Percentiles rank a stretch among this genome's conserved stretches.
Evolutionary conservation across 2,329 filamentous ascomycete genomes (phyloP).

Genomic region (Penicillium sp.): DNA sequence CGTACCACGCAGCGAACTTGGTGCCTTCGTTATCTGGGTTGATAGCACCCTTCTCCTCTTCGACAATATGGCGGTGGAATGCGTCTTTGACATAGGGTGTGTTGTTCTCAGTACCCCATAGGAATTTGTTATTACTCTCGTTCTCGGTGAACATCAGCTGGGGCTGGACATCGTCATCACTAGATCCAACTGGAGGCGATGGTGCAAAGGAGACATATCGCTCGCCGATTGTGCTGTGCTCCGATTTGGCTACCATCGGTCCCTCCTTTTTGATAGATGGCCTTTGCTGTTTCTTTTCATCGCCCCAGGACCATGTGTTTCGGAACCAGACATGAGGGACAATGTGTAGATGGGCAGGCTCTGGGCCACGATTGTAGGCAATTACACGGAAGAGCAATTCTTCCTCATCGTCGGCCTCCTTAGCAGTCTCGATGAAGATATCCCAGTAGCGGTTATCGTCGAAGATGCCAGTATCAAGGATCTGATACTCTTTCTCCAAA

Average conservation of each 20-base stretch:
- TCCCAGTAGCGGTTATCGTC: conserved; percentile 93
- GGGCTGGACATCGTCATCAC: conserved; percentile 79
- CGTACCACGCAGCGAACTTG: conserved; percentile 87
- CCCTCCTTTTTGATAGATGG: conserved; percentile 69
- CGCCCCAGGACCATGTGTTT: conserved; percentile 95
- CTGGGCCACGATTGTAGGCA: conserved; percentile 90
- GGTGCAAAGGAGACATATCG: conserved; percentile 83
- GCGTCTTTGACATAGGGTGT: conserved; percentile 90
- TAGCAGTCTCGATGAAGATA: conserved; percentile 93
- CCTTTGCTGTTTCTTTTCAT: conserved; percentile 71
- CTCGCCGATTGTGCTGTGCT: conserved; percentile 75
- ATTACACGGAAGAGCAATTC: conserved; percentile 92
- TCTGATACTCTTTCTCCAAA: conserved; percentile 82
- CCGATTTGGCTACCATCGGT: conserved; percentile 70
- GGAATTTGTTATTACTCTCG: conserved; percentile 77
- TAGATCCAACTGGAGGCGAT: conserved; percentile 77
- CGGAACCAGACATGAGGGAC: conserved; percentile 95
- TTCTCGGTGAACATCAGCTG: conserved; percentile 91
- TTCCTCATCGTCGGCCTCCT: conserved; percentile 87
- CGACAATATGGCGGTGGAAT: conserved; percentile 84
- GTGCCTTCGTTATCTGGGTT: conserved; percentile 80
- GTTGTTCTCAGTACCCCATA: conserved; percentile 77
- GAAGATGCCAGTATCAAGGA: conserved; percentile 84
- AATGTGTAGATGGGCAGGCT: conserved; percentile 88
- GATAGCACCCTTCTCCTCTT: conserved; percentile 73